Percentiles rank a stretch among this genome's conserved stretches.
These are phyloP conservation scores for Puccinia polysora DNA, from an alignment of 1,284 basidiomycete species.

Conservation along the genomic window DNA sequence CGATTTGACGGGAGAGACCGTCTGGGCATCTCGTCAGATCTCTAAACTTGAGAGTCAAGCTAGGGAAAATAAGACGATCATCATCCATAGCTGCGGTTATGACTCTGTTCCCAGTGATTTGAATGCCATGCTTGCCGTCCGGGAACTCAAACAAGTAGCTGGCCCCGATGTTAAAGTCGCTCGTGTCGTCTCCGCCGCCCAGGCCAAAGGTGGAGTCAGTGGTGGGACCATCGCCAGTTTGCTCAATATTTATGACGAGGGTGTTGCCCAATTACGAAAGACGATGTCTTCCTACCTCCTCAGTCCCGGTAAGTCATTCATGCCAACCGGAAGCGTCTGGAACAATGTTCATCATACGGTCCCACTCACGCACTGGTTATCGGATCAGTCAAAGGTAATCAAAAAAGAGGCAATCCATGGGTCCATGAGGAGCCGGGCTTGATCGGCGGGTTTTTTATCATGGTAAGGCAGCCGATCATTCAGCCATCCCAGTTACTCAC, in stretches of 20 bases:
- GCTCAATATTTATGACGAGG: conserved; percentile 44
- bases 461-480: conserved; percentile 8
- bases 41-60: conserved; percentile 20
- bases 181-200: conserved; percentile 45
- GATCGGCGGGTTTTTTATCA: conserved; percentile 30
- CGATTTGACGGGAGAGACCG: conserved; percentile 33
- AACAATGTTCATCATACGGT: not conserved
- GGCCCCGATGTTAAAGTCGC: conserved; percentile 45
- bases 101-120: conserved; percentile 49
- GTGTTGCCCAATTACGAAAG: conserved; percentile 24
- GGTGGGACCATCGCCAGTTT: conserved; percentile 48
- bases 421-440: conserved; percentile 20
- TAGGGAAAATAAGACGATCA: conserved; percentile 44
- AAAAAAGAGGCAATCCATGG: conserved; percentile 18
- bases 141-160: conserved; percentile 46
- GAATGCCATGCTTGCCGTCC: conserved; percentile 46
- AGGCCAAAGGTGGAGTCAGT: conserved; percentile 45
- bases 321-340: not conserved
- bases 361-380: not conserved
- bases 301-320: conserved; percentile 14
- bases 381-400: conserved; percentile 16
- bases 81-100: conserved; percentile 48
- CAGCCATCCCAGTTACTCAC: no score
- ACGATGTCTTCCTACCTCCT: conserved; percentile 32
- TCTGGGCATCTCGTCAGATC: conserved; percentile 28